Base-by-base conservation (phyloP, 140 eudicot genomes). In the Oenanthe javanica region DNA sequence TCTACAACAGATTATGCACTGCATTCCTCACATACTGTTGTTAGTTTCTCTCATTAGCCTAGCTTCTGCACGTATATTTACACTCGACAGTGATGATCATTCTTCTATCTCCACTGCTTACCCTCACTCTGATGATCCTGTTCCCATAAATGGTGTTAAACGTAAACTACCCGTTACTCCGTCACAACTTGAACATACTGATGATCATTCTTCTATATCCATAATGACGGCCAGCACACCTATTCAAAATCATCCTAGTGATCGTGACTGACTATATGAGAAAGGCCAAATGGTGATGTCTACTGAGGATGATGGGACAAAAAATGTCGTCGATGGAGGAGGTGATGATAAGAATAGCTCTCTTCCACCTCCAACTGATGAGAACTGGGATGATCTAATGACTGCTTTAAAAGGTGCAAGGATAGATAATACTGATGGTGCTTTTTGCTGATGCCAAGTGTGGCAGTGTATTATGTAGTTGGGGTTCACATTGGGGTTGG, bases 391-490 rank as follows among this genome's bases (percentile, higher is more conserved):
- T 67, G 46, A 67, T 12, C 73, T 67, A 6, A 67, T 67, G 73
- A 36, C 42, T 67, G 42, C 9, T 31, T 67, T 36, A 67, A 67
- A 67, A 43, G 15, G 21, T 31, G 45, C 45, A 14, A 36, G 46
- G 42, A 67, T 25, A 27, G 43, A 67, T 67, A 36, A 67, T 14
- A 10, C 46, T 12, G 46, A 67, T 14, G 73, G 73, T 36, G 45
- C 73, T 31, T 67, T 67, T 36, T 67, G 73, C 43, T 31, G 73
- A 67, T 67, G 73, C 42, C 45, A 67, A 16, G 51, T 71, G 46
- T 36, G 13, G 51, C 49, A 71, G 76, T 38, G n/a, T 36, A 36
- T 36, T 16, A 71, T 71, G 73, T 71, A 7, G 76, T 71, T 71
- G 76, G 76, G 76, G 49, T 70, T 64, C 36, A 11, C 36, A 23